Evolutionary conservation across 169 alveolate genomes (phyloP), one percentile per base, ranked within the genome.

Genomic region (Cyclospora cayetanensis): DNA sequence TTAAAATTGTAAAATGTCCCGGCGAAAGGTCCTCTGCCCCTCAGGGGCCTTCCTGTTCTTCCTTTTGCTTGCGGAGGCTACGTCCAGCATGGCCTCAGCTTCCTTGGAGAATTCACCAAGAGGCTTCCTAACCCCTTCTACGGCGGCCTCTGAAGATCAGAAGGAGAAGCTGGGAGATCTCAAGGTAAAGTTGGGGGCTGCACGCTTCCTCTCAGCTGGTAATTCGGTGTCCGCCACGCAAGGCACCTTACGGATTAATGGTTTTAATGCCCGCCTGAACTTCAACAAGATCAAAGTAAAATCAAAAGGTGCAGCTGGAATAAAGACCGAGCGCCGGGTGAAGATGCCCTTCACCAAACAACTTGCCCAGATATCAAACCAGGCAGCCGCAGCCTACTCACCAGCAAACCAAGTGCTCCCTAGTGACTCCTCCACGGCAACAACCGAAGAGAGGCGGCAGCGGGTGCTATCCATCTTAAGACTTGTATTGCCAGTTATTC

Each of bases 331-430:
- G 15, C 25, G 46, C 39, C 7, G 12, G 25, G 29, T 66, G 18
- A 66, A 66, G 50, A 66, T 66, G 79, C 79, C 79, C 20, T 66
- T 66, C n/a, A 66, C 79, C 20, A 34, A 27, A 27, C 50, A 34
- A 46, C 79, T 27, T 20, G 79, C 79, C 11, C 11, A 34, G 20
- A 12, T 66, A 22, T 9, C 50, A 20, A 66, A 12, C 50, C n/a
- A 25, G 50, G 79, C 46, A 31, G 43, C 79, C 1, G 79, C 79
- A 31, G 79, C 79, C n/a, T n/a, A n/a, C n/a, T n/a, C n/a, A n/a
- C n/a, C n/a, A n/a, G n/a, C n/a, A n/a, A n/a, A n/a, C n/a, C n/a
- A n/a, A 20, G 39, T 46, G 27, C 50, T 34, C 25, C 63, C 63
- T n/a, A 1, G 27, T 50, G 63, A n/a, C 12, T 27, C 79, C 34